phyloP scores from a whole-genome alignment of 306 rosid species.

The Arachis stenosperma region DNA sequence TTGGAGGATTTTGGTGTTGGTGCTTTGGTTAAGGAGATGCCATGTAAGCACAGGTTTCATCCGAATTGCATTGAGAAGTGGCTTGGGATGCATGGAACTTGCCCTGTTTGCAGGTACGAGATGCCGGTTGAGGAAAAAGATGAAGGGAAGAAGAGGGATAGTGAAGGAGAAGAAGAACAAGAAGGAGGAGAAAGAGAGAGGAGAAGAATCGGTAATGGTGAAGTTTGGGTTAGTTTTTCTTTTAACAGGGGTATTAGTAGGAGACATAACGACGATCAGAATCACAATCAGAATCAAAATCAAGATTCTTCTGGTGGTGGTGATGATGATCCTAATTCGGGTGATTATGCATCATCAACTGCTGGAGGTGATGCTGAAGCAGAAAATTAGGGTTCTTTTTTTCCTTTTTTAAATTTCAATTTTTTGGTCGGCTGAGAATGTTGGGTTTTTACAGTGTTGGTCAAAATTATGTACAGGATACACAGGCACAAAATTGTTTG shows the following conservation, averaged over 20 bases:
- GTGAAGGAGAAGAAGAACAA: conserved; percentile 37
- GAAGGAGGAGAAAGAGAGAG: conserved; percentile 45
- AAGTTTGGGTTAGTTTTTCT: conserved; percentile 70
- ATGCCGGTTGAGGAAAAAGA: conserved; percentile 74
- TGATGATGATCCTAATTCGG: conserved; percentile 38
- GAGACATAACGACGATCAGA: neutral
- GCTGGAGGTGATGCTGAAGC: conserved; percentile 22
- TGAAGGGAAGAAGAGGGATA: conserved; percentile 48
- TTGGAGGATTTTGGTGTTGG: conserved; percentile 69
- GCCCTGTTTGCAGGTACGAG: conserved; percentile 78
- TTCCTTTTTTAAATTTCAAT: neutral
- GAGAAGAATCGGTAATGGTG: conserved; percentile 38
- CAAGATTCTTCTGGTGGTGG: conserved; percentile 33
- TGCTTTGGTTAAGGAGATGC: conserved; percentile 64
- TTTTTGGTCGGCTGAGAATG: neutral
- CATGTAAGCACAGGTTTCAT: conserved; percentile 80
- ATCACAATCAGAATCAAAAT: conserved; percentile 5
- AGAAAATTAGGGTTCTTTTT: conserved; percentile 31
- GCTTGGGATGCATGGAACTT: conserved; percentile 74
- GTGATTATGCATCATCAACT: conserved; percentile 39
- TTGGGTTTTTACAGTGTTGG: conserved; percentile 1
- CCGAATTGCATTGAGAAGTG: conserved; percentile 70
- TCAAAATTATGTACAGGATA: conserved; percentile 43
- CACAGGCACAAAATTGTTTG: conserved; percentile 29
- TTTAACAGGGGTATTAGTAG: conserved; percentile 43